These are phyloP conservation scores for Neurospora pannonica DNA, from an alignment of 495 filamentous ascomycete species.

Conservation along the genomic window DNA sequence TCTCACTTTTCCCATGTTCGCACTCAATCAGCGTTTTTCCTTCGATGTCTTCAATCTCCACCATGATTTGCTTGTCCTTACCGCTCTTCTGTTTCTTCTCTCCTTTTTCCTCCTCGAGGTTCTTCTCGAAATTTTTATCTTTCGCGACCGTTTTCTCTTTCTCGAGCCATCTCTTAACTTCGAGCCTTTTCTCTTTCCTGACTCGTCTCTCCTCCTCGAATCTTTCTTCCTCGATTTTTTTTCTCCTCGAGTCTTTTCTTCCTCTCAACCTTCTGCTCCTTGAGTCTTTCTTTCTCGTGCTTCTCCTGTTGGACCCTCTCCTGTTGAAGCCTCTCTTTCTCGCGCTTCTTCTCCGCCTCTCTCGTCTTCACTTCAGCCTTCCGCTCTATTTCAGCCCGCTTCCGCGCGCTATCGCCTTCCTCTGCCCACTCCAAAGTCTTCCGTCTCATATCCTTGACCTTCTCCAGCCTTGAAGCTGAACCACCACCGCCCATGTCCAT, in stretches of 20 bases:
- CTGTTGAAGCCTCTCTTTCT: neutral
- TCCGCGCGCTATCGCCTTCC: neutral
- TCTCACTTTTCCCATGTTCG: neutral
- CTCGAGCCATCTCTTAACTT: neutral
- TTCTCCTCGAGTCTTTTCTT: neutral
- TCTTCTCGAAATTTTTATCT: neutral
- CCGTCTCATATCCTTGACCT: neutral
- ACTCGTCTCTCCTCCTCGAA: neutral
- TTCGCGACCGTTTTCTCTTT: neutral
- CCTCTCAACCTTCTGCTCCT: neutral
- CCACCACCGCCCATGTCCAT: neutral
- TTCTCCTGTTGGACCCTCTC: neutral
- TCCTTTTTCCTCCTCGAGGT: neutral
- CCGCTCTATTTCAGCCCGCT: neutral
- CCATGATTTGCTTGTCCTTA: neutral
- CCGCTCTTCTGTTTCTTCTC: neutral
- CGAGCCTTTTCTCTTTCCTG: neutral
- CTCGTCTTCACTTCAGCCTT: neutral
- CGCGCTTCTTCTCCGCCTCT: neutral
- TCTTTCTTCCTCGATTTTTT: neutral
- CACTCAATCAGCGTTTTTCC: neutral
- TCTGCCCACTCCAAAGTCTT: neutral
- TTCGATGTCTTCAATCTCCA: neutral
- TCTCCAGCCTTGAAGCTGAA: neutral
- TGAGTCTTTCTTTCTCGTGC: neutral